Evolutionary conservation across 208 protist genomes (phyloP), one percentile per base, ranked within the genome.

Genomic region (Trypanosoma rangeli): DNA sequence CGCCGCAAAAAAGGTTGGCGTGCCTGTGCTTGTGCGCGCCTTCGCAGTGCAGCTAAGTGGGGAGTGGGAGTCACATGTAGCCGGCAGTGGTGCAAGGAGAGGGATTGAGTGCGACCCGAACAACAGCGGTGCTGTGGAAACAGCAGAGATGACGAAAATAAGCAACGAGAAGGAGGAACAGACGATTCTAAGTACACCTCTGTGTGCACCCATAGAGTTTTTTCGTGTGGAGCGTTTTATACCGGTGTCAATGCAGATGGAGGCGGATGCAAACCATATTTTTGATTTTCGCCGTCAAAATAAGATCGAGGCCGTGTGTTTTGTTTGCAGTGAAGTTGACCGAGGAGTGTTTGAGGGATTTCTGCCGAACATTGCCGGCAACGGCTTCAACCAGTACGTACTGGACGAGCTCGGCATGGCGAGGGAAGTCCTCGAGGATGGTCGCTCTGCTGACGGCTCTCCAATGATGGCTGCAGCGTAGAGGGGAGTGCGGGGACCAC

Each of bases 171-270:
- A 64, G 42, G 44, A 59, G 29, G 24, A 20, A 61, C 16, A 28
- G 37, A 61, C 22, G 10, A 44, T 9, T 20, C 1, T 4, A 50
- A 33, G 59, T 13, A 59, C 20, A 35, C 26, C n/a, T 49, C 24
- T 10, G 49, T 66, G 60, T 65, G 64, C 49, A 28, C 64, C 64
- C 52, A 37, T 88, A 16, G 87, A 95, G 61, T 90, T 84, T 73
- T 95, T 95, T 52, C 81, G 86, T 0, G 90, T 95, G 4, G 90
- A 95, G 70, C 78, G 84, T 5, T 95, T 95, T 59, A 93, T 95
- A 55, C 90, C 90, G 3, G 64, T 95, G 18, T 70, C 87, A 22
- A 94, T 95, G 90, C 90, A 95, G 69, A 94, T 95, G 22, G 86
- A 94, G 56, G 90, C 90, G 0, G 90, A 95, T 64, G 90, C 87